phyloP scores from a whole-genome alignment of 1,139 yeast species.

The Hemisphaericaspora subhashii region DNA sequence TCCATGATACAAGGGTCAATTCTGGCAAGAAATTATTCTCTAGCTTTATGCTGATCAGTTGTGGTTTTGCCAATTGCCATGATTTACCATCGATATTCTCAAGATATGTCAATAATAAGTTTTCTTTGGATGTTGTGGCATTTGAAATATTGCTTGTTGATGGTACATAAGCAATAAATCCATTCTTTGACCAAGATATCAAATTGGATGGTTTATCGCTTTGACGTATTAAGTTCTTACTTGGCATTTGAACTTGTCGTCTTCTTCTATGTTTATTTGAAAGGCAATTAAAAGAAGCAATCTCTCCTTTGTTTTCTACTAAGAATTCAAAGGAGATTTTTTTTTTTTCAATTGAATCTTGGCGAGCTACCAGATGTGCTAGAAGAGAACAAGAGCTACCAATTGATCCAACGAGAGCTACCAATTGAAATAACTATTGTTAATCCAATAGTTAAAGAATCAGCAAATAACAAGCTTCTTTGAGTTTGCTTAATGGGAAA shows the following conservation, averaged over 20 bases:
- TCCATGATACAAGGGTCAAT: slow-evolving; percentile 42
- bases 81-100: slow-evolving; percentile 61
- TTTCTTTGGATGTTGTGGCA: slow-evolving; percentile 22
- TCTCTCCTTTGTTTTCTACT: neutral
- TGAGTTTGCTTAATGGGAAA: too few relatives aligned
- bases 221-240: slow-evolving; percentile 9
- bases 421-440: too few relatives aligned
- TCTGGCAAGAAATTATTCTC: slow-evolving; percentile 33
- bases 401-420: too few relatives aligned
- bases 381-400: too few relatives aligned
- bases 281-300: too few relatives aligned
- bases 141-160: too few relatives aligned
- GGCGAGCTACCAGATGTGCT: too few relatives aligned
- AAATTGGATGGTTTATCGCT: slow-evolving; percentile 13
- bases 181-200: slow-evolving; percentile 75
- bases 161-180: slow-evolving; percentile 63
- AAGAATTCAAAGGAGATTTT: too few relatives aligned
- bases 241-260: slow-evolving; percentile 4
- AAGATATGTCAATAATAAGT: slow-evolving; percentile 55
- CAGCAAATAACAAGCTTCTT: too few relatives aligned
- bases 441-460: too few relatives aligned
- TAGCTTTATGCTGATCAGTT: slow-evolving; percentile 37
- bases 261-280: too few relatives aligned
- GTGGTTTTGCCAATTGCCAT: slow-evolving; percentile 66
- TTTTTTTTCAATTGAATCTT: too few relatives aligned